Base-by-base conservation (phyloP, 2,329 filamentous ascomycete genomes). In the Arthrobotrys sphaeroides region DNA sequence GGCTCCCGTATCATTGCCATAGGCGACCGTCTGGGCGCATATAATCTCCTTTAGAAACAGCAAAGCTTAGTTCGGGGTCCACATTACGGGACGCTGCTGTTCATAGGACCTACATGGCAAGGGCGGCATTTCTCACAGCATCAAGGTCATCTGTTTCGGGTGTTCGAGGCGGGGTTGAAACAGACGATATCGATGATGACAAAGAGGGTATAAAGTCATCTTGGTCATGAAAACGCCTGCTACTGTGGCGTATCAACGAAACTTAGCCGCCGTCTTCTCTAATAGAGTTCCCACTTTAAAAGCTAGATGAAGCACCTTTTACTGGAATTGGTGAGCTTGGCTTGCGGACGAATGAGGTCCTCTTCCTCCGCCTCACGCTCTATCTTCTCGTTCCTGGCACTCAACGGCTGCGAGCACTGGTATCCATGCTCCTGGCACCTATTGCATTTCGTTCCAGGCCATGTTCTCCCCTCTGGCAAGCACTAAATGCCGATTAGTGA, bases 341-440 rank as follows among this genome's bases (percentile, higher is more conserved):
- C 53, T 31, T 66, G 60, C 13, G 61, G 53, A 53, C 42, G 60
- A 49, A 73, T 18, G 49, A 73, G 60, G 31, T 73, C 60, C 53
- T 77, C 67, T n/a, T 77, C 73, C 26, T 77, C 60, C 36, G 73
- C 66, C 33, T 77, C 73, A 61, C 73, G 73, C 40, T 77, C 73
- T 64, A 77, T 70, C 60, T 77, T 77, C 64, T 77, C 66, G 67
- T 77, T 72, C 62, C 73, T 77, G 59, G 73, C 73, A 72, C 73
- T 77, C 36, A 77, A 64, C 40, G 73, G 73, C 26, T 72, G 65
- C 55, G 73, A 77, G 66, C 73, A 77, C 45, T 70, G 65, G 40
- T 77, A 77, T 26, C 73, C 73, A 67, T 77, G 73, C 66, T 77
- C 73, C 73, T 77, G 60, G 60, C 73, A 77, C 28, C 73, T 59